Evolutionary conservation across 208 protist species (phyloP).

Genomic region (Crithidia brevicula): DNA sequence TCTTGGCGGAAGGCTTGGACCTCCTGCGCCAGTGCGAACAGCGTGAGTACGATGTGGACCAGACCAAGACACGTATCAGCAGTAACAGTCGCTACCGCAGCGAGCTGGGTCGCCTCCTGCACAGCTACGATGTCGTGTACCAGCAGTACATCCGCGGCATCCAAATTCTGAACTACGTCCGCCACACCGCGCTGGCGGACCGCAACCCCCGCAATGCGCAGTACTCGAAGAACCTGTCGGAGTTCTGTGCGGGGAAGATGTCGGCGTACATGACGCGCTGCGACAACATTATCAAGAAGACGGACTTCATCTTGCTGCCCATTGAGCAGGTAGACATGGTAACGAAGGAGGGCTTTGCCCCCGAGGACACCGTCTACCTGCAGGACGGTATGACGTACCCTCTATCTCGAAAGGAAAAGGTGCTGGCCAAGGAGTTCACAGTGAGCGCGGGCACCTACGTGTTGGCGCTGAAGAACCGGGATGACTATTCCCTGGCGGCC

Average conservation of each 20-base stretch:
- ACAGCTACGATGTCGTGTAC: conserved; percentile 64
- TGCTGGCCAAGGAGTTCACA: conserved; percentile 46
- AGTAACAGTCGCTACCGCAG: conserved; percentile 43
- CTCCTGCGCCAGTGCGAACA: conserved; percentile 74
- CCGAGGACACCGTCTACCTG: conserved; percentile 53
- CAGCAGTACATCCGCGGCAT: conserved; percentile 65
- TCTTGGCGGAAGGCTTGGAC: conserved; percentile 81
- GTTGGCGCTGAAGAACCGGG: conserved; percentile 70
- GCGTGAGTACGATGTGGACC: conserved; percentile 72
- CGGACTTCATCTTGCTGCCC: conserved; percentile 73
- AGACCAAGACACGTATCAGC: conserved; percentile 45
- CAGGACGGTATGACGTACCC: conserved; percentile 48
- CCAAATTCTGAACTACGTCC: conserved; percentile 82
- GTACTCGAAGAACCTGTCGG: conserved; percentile 56
- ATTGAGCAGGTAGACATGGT: conserved; percentile 58
- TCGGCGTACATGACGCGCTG: conserved; percentile 75
- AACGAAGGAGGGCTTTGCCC: conserved; percentile 45
- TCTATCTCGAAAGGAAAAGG: conserved; percentile 50
- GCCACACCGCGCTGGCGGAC: conserved; percentile 54
- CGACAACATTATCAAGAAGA: conserved; percentile 65
- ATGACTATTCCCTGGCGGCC: conserved; percentile 75
- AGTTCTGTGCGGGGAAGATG: conserved; percentile 77
- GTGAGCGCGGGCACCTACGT: conserved; percentile 74
- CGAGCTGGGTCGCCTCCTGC: conserved; percentile 54
- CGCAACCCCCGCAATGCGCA: conserved; percentile 34